These are phyloP conservation scores for Silene vulgaris DNA, from an alignment of 179 eudicot species.

Conservation along the genomic window DNA sequence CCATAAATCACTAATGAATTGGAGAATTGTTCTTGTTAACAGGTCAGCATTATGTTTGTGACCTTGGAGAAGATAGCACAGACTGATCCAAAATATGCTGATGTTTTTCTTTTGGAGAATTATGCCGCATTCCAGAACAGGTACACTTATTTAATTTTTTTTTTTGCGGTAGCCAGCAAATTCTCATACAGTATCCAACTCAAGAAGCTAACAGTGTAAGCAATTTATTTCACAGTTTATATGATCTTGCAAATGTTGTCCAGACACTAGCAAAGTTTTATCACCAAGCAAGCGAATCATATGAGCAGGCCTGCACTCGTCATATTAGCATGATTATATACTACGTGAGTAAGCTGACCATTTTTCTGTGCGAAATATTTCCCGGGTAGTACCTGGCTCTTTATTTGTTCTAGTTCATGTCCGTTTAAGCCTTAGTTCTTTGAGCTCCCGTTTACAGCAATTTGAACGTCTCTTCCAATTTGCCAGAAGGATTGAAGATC, in stretches of 20 bases:
- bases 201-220: slow-evolving; percentile 27
- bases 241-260: slow-evolving; percentile 94
- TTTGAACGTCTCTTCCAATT: slow-evolving; percentile 92
- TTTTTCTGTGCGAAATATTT: neutral
- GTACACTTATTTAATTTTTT: slow-evolving; percentile 31
- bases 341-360: slow-evolving; percentile 48
- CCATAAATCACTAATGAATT: neutral
- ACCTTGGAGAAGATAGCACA: slow-evolving; percentile 88
- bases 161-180: neutral
- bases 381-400: neutral
- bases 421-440: neutral
- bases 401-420: slow-evolving; percentile 7
- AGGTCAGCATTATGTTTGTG: slow-evolving; percentile 88
- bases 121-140: slow-evolving; percentile 99
- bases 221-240: slow-evolving; percentile 53
- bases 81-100: slow-evolving; percentile 72
- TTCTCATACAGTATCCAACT: neutral
- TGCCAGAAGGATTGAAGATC: slow-evolving; percentile 84
- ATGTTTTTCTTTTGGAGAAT: slow-evolving; percentile 81
- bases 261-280: slow-evolving; percentile 87
- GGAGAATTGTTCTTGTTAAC: slow-evolving; percentile 24
- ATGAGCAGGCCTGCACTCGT: slow-evolving; percentile 92
- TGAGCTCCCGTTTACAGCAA: slow-evolving; percentile 51
- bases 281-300: slow-evolving; percentile 95
- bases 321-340: slow-evolving; percentile 81